Percentiles rank a stretch among this genome's conserved stretches.
These are phyloP conservation scores for Raffaelea ambrosiae DNA, from an alignment of 2,329 filamentous ascomycete genomes.

Conservation along the genomic window DNA sequence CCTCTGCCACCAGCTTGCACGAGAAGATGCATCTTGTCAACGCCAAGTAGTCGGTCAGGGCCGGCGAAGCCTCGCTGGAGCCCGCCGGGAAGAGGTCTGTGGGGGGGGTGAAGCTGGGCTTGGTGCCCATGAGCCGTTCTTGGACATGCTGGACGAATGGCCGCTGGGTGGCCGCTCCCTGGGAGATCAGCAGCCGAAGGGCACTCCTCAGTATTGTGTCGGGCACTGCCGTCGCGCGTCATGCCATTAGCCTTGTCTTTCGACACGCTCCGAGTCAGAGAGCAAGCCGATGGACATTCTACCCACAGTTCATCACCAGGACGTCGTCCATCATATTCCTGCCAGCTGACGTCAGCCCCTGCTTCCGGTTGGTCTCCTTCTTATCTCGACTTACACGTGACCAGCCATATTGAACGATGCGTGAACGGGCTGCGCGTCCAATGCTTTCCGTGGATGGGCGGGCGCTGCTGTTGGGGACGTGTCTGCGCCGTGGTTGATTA, in stretches of 20 bases:
- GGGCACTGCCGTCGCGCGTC: slow-evolving; percentile 15
- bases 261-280: background rate
- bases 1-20: slow-evolving; percentile 22
- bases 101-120: slow-evolving; percentile 13
- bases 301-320: slow-evolving; percentile 27
- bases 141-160: slow-evolving; percentile 25
- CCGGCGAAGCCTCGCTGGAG: slow-evolving; percentile 6
- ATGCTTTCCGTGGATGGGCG: too few species aligned
- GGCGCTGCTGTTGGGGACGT: too few species aligned
- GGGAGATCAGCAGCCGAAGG: slow-evolving; percentile 22
- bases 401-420: background rate
- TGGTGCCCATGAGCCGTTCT: slow-evolving; percentile 17
- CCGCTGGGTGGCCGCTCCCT: slow-evolving; percentile 19
- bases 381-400: background rate
- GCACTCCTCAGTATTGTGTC: slow-evolving; percentile 23
- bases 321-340: slow-evolving; percentile 34
- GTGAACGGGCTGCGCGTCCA: too few species aligned
- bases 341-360: background rate
- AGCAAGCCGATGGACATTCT: background rate
- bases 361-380: background rate
- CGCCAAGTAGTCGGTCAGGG: slow-evolving; percentile 20
- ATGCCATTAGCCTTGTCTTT: too few species aligned
- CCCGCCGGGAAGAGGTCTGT: slow-evolving; percentile 17
- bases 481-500: too few species aligned
- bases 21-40: slow-evolving; percentile 27